Evolutionary conservation across 208 protist species (phyloP), one percentile per base, ranked within the genome.

Genomic region (Borovskyia barvae): DNA sequence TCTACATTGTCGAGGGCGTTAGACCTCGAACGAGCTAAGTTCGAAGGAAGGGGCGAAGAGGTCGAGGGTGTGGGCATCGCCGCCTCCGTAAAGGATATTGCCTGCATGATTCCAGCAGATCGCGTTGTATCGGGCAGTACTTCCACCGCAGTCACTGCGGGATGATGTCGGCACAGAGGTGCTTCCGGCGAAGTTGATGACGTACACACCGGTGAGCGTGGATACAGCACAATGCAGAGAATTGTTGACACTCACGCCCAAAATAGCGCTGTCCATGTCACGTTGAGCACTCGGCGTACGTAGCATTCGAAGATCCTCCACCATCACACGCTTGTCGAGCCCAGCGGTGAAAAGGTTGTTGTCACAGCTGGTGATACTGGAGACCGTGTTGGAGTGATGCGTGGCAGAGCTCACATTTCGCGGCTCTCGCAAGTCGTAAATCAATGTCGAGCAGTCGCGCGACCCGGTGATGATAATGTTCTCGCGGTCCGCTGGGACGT

Each of bases 291-390:
- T 58, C n/a, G 51, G 30, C 6, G 39, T 71, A n/a, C 76, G 78
- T 50, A 82, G 68, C 85, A 92, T 89, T 45, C 89, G 85, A 8
- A 95, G 48, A 57, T 95, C 89, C 20, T 87, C 63, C 9, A 86
- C 71, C 5, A 90, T 78, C 6, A 95, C 40, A 26, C 83, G 82
- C 56, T 80, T 72, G 68, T 92, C 89, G 15, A 95, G 78, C 8
- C 85, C 85, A 2, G 68, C 83, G 4, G 85, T 91, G 59, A 95
- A 90, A n/a, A 95, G 56, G 53, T 79, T 86, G 43, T 93, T 77
- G 26, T 82, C 85, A 57, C 81, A 87, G 47, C 58, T 92, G 5
- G 72, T 63, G 56, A 95, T 85, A 50, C 83, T 75, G 2, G 85
- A 84, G 3, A 95, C 80, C 8, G 85, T 88, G 74, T 77, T 92